These are phyloP conservation scores for Sextonia rubra DNA, from an alignment of 164 flowering plant genomes.

Conservation along the genomic window DNA sequence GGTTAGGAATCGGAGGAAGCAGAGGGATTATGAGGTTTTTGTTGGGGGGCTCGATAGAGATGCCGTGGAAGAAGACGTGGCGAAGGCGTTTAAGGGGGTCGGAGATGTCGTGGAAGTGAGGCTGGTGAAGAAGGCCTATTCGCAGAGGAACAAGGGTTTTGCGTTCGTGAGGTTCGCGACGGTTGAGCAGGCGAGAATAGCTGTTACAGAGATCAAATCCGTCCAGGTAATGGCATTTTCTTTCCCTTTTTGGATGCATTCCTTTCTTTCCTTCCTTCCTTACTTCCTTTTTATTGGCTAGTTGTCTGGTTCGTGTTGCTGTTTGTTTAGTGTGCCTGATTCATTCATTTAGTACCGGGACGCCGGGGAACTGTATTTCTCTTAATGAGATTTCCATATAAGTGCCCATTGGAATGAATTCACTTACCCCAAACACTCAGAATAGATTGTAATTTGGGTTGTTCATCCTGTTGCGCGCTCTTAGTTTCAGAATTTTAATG, in stretches of 20 bases:
- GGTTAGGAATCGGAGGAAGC: slow-evolving; percentile 14
- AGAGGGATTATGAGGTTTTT: slow-evolving; percentile 22
- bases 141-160: slow-evolving; percentile 23
- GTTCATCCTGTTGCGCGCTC: no score
- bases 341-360: no score
- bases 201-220: slow-evolving; percentile 14
- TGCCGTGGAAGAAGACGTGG: slow-evolving; percentile 23
- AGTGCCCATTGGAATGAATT: no score
- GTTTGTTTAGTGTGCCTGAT: no score
- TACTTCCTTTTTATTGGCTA: no score
- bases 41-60: slow-evolving; percentile 26
- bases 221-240: slow-evolving; percentile 7
- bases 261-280: no score
- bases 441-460: no score
- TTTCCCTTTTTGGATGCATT: background rate
- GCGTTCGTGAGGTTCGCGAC: slow-evolving; percentile 29
- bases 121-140: slow-evolving; percentile 14
- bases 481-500: no score
- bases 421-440: no score
- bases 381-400: no score
- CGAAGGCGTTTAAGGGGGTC: slow-evolving; percentile 12
- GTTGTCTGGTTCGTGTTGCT: no score
- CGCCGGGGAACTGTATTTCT: no score
- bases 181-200: slow-evolving; percentile 20
- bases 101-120: slow-evolving; percentile 26